Evolutionary conservation across 2,329 filamentous ascomycete genomes (phyloP).

Genomic region (Diaporthe humulicola): DNA sequence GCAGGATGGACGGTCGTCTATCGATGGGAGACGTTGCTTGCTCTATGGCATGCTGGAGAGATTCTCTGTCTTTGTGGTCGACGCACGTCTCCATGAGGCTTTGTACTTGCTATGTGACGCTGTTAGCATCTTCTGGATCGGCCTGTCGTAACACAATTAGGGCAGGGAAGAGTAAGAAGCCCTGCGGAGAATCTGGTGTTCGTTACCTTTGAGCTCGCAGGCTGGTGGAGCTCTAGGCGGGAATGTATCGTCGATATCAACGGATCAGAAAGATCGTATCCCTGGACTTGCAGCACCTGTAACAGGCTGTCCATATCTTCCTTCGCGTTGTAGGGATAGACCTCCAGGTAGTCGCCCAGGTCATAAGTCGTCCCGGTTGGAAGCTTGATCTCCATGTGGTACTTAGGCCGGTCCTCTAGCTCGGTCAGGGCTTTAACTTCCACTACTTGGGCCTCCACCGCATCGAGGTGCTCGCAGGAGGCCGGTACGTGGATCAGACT

Average conservation of each 20-base stretch:
- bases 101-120: constrained; percentile 6
- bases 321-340: constrained; percentile 1
- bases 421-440: constrained; percentile 4
- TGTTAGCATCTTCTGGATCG: neutral
- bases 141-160: too few relatives aligned
- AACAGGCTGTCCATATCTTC: constrained; percentile 13
- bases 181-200: too few relatives aligned
- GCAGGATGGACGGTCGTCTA: constrained; percentile 65
- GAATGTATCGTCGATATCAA: constrained; percentile 6
- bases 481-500: neutral
- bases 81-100: neutral
- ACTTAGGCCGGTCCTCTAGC: constrained; percentile 16
- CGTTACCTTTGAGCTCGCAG: constrained; percentile 9
- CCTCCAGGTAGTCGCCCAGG: constrained; percentile 18
- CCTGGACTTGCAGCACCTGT: neutral
- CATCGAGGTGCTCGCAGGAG: neutral
- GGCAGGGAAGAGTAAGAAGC: too few relatives aligned
- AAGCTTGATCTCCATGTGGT: constrained; percentile 27
- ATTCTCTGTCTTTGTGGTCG: neutral
- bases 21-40: constrained; percentile 31
- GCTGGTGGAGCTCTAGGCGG: constrained; percentile 18
- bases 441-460: neutral
- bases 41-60: neutral
- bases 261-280: neutral
- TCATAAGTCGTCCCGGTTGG: neutral